Base-by-base conservation (phyloP, 225 moss, liverwort and hornwort species). In the Marchantia paleacea region DNA sequence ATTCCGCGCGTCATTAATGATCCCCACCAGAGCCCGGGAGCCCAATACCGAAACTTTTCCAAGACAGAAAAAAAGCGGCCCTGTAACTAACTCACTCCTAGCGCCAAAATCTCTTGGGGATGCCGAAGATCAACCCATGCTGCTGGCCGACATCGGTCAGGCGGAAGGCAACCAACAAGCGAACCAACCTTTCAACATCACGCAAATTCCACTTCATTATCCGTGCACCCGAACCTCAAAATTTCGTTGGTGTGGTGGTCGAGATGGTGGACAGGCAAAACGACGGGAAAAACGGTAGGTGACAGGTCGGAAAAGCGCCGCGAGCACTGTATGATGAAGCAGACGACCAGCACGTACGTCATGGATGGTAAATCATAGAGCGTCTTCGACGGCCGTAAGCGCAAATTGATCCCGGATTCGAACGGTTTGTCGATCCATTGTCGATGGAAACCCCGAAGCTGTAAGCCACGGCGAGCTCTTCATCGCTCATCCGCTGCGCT, bases 391-490 rank as follows among this genome's bases (percentile, higher is more conserved):
- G 39, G 50, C 65, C 29, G 73, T 55, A 55, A 50, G 72, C 72
- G 55, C 22, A 64, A 66, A 66, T 26, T 22, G 30, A 8, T 29
- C 71, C 25, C 19, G 49, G 53, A 76, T 69, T 30, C 70, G 62
- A 77, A 80, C 68, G 63, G 80, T 76, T 76, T 84, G 69, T 52
- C 75, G 50, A 72, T 76, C 73, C 63, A 83, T 16, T 64, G 75
- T 68, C 54, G 24, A 52, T 12, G 26, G 18, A 53, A 65, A 65
- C n/a, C n/a, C 26, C 26, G 73, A 1, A 20, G 57, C 39, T 39
- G 30, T 7, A 8, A 29, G 28, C 50, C 50, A 71, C 47, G 50
- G 71, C 22, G 49, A 71, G 13, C 48, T 9, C 71, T 71, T 50
- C 58, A 77, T 62, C 63, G 39, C 11, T 10, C 60, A 52, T 18